Evolutionary conservation across 1,139 yeast genomes (phyloP), one percentile per base, ranked within the genome.

Genomic region (Candida sp.): DNA sequence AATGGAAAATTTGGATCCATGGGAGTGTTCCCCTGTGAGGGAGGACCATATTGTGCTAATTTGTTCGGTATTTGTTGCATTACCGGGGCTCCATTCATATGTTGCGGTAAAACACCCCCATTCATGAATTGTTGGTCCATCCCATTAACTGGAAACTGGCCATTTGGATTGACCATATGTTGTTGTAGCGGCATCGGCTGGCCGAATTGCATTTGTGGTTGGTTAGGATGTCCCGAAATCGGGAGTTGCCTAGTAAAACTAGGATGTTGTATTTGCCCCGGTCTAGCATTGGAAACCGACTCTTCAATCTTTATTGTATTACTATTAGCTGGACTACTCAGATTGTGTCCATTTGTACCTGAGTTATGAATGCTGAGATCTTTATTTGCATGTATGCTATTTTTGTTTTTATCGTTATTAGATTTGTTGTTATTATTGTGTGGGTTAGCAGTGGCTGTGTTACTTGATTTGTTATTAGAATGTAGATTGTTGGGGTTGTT

Each of bases 1-100:
- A 27, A 29, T 25, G 34, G 21, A 29, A 37, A 37, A 29, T 27
- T 37, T 21, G 33, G 39, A 22, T 37, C 45, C 44, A 51, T 45
- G 12, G 55, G 53, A 6, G 56, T 51, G 25, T 51, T 51, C 3
- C 45, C 50, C 29, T 46, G 54, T 25, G 29, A 11, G 29, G 29
- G 23, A 27, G 38, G 29, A 21, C 34, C 29, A 8, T 12, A 37
- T 27, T 37, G 39, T 30, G 33, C 39, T 23, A 37, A 25, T 21
- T 37, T 37, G 5, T 27, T 37, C 27, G 39, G 39, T 15, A 7
- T 25, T 6, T 15, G 34, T 22, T 37, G 34, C 15, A 37, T 9
- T 11, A 4, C 41, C 3, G 21, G 34, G 4, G 40, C 39, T 8
- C 48, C 49, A 39, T 41, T 44, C 12, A 42, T 35, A n/a, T 36